phyloP scores from a whole-genome alignment of 345 rosid genomes.

The Isatis tinctoria region DNA sequence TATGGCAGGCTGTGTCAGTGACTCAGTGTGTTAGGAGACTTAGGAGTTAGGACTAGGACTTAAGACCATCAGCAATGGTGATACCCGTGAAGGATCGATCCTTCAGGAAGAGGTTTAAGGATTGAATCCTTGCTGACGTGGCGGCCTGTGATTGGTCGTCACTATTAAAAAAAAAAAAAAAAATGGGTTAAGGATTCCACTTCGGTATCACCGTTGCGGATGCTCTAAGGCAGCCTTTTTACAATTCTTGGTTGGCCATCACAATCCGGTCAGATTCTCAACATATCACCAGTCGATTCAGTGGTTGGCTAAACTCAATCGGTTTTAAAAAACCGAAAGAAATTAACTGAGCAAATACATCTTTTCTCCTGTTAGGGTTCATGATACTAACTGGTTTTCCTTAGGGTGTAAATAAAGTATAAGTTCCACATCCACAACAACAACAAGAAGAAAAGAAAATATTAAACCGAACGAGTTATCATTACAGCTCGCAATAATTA shows the following conservation, averaged over 20 bases:
- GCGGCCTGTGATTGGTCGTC: too few species aligned
- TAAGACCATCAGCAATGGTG: too few species aligned
- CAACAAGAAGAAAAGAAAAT: background rate
- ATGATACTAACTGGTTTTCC: background rate
- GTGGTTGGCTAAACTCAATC: background rate
- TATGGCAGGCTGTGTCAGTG: constrained; percentile 16
- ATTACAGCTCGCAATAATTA: constrained; percentile 5
- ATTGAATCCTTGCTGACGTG: too few species aligned
- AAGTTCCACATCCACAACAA: background rate
- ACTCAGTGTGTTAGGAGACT: background rate
- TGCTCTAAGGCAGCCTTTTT: constrained; percentile 4
- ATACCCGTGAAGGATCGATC: too few species aligned
- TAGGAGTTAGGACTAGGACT: background rate
- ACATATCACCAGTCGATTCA: background rate
- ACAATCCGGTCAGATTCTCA: background rate
- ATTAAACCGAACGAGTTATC: background rate
- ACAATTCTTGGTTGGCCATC: constrained; percentile 1
- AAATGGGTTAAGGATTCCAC: too few species aligned
- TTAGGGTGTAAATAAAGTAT: background rate
- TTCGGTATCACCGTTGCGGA: too few species aligned
- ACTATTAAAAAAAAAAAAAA: too few species aligned
- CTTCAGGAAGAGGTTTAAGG: too few species aligned
- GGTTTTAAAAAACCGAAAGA: background rate
- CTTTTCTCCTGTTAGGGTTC: background rate
- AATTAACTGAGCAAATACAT: background rate